phyloP scores from a whole-genome alignment of 1,284 basidiomycete species.

The Ustilago crameri region DNA sequence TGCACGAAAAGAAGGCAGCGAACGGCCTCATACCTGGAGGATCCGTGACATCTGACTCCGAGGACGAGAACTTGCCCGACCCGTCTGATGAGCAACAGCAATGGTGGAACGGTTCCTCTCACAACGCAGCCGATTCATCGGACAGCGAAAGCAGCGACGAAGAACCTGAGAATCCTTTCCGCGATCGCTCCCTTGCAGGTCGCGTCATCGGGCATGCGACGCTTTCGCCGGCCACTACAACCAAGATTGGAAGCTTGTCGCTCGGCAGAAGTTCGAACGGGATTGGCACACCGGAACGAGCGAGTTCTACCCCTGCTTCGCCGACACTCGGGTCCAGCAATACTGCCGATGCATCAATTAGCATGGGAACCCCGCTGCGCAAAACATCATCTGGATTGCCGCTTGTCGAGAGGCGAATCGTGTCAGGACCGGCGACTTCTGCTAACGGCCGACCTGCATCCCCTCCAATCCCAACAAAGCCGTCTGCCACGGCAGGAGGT shows the following conservation, averaged over 20 bases:
- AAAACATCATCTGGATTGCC: conserved; percentile 31
- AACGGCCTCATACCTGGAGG: conserved; percentile 19
- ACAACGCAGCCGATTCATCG: background rate
- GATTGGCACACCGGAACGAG: conserved; percentile 3
- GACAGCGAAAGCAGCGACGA: conserved; percentile 20
- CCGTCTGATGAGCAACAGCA: conserved; percentile 42
- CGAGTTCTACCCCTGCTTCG: conserved; percentile 19
- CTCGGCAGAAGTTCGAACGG: background rate
- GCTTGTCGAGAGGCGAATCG: conserved; percentile 23
- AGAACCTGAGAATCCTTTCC: conserved; percentile 23
- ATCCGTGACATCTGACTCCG: conserved; percentile 19
- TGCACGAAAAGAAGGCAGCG: conserved; percentile 32
- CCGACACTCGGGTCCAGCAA: conserved; percentile 7
- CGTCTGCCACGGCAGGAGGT: conserved; percentile 5
- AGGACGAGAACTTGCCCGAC: conserved; percentile 32
- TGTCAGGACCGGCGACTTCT: conserved; percentile 22
- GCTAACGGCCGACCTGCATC: conserved; percentile 19
- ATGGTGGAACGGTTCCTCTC: conserved; percentile 39
- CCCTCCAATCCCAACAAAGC: conserved; percentile 44
- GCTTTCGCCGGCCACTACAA: conserved; percentile 2
- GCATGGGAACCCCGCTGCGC: conserved; percentile 13
- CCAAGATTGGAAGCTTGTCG: background rate
- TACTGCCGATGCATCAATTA: background rate
- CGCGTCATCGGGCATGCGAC: background rate
- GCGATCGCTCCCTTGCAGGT: background rate